Conservation (phyloP, 768 basidiomycete genomes). For the Leccinum boreale region DNA sequence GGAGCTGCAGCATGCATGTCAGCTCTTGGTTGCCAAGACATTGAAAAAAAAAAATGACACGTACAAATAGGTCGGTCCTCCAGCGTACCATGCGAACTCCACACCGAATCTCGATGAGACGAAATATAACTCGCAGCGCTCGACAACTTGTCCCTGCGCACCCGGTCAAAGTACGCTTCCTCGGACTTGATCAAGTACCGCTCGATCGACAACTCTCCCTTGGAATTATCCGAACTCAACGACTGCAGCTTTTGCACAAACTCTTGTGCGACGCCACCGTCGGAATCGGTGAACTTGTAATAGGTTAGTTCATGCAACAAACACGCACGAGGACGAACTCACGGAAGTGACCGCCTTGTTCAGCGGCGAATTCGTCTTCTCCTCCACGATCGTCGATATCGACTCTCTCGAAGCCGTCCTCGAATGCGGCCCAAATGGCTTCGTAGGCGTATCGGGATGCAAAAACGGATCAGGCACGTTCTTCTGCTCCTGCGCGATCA, state of each 20-base stretch:
- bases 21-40: slow-evolving; percentile 15
- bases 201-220: slow-evolving; percentile 89
- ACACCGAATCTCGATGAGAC: slow-evolving; percentile 76
- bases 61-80: slow-evolving; percentile 70
- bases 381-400: slow-evolving; percentile 87
- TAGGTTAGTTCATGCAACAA: background rate
- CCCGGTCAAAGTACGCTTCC: slow-evolving; percentile 88
- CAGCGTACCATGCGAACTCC: slow-evolving; percentile 60
- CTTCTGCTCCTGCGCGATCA: slow-evolving; percentile 76
- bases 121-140: slow-evolving; percentile 78
- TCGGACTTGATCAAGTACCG: slow-evolving; percentile 88
- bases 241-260: slow-evolving; percentile 83
- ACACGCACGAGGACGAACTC: slow-evolving; percentile 16
- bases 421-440: slow-evolving; percentile 80
- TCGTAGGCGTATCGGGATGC: slow-evolving; percentile 54
- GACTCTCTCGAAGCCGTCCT: slow-evolving; percentile 85
- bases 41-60: slow-evolving; percentile 24
- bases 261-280: slow-evolving; percentile 86
- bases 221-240: slow-evolving; percentile 83
- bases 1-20: slow-evolving; percentile 24
- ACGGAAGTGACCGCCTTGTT: slow-evolving; percentile 93
- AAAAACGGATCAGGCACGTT: slow-evolving; percentile 86
- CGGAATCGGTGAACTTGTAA: slow-evolving; percentile 83
- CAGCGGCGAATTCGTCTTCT: slow-evolving; percentile 85
- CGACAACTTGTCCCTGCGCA: slow-evolving; percentile 83